Base-by-base conservation (phyloP, 2,329 filamentous ascomycete genomes). In the Rhytidhysteron rufulum region DNA sequence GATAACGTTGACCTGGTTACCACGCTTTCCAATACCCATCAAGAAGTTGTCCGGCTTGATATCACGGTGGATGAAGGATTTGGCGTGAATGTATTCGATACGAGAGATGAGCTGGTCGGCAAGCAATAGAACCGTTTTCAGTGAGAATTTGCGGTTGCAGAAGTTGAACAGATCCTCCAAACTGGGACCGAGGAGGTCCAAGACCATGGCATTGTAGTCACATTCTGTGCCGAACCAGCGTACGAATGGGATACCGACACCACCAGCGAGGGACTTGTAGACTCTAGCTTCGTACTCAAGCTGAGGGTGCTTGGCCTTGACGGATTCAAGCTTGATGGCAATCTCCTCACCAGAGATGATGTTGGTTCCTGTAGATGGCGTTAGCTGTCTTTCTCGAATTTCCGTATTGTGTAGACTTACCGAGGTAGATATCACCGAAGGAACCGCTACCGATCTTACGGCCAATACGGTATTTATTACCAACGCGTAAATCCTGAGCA, bases 41-140 rank as follows among this genome's bases (percentile, higher is more conserved):
- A 97, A 78, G 75, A 97, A 98, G 80, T 98, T 97, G 78, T 98
- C 93, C 24, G 93, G 93, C 79, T 98, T 98, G 77, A 98, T 98
- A 70, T 98, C 93, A 71, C 93, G 90, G 74, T 98, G 93, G 67
- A 97, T 97, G 71, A 98, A 97, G 7, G 89, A 96, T 74, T 97
- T 97, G 75, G 93, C 93, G 69, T 98, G 93, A 60, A 98, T 98
- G 75, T 97, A 97, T 73, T 98, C 93, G 70, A 98, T 96, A 60
- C 93, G 90, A 52, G 91, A 97, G 68, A 98, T 97, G 69, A 96
- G 84, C 75, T 98, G 93, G 61, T 98, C 93, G 64, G 93, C 93
- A 36, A 98, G 81, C 19, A 98, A 82, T 31, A 98, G 79, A 20
- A 98, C 93, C 1, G 93, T 98, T 85, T 98, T 98, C 55, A 98